Percentiles rank a stretch among this genome's conserved stretches.
Conservation (phyloP, 1,139 yeast species). For the Yamadazyma dendronema region DNA sequence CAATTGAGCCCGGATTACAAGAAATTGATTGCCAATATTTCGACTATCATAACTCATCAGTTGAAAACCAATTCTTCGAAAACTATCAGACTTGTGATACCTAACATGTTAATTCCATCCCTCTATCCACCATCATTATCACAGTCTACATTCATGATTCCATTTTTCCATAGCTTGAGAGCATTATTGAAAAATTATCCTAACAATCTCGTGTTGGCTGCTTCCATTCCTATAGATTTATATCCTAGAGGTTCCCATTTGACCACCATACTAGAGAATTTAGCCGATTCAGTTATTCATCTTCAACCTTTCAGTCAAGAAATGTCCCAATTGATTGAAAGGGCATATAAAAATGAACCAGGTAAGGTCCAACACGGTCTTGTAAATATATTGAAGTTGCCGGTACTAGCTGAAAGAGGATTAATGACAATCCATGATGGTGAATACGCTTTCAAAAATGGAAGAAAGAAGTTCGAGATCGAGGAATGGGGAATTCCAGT, state of each 20-base stretch:
- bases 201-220: conserved; percentile 45
- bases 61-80: conserved; percentile 31
- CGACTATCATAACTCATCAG: conserved; percentile 37
- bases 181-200: conserved; percentile 49
- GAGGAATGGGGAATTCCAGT: conserved; percentile 96
- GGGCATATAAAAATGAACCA: conserved; percentile 68
- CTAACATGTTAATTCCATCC: conserved; percentile 78
- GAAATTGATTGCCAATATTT: conserved; percentile 39
- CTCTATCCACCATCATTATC: conserved; percentile 59
- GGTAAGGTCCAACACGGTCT: conserved; percentile 84
- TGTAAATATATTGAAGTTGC: conserved; percentile 70
- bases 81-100: conserved; percentile 67
- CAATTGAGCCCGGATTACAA: conserved; percentile 29
- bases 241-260: conserved; percentile 56
- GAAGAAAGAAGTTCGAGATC: conserved; percentile 77
- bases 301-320: conserved; percentile 84
- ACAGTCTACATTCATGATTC: conserved; percentile 49
- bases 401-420: conserved; percentile 73
- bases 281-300: conserved; percentile 70
- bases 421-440: conserved; percentile 72
- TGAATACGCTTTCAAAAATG: conserved; percentile 85
- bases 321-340: conserved; percentile 62
- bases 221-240: conserved; percentile 65
- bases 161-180: conserved; percentile 63
- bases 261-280: conserved; percentile 52